phyloP scores from a whole-genome alignment of 75 land plant genomes.

The Selaginella moellendorffii region DNA sequence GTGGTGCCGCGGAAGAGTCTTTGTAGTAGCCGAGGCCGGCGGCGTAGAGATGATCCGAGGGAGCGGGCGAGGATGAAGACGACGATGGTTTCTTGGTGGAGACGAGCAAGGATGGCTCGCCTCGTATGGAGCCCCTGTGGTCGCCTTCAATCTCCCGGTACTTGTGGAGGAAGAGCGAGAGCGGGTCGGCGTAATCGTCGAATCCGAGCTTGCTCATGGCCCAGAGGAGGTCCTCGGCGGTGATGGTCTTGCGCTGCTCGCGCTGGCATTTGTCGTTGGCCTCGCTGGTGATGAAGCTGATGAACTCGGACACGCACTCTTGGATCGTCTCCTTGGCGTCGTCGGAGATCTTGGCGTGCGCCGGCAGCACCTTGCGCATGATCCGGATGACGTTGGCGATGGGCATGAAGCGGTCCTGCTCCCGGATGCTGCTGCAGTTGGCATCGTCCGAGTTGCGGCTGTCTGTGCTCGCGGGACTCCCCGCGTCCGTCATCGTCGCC shows the following conservation, averaged over 20 bases:
- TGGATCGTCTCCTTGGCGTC: constrained; percentile 10
- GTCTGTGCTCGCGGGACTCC: not conserved
- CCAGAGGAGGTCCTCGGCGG: constrained; percentile 61
- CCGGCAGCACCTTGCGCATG: not conserved
- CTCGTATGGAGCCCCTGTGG: constrained; percentile 6
- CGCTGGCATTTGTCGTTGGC: constrained; percentile 36
- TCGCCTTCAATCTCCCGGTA: constrained; percentile 40
- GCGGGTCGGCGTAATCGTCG: constrained; percentile 57
- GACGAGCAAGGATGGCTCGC: not conserved
- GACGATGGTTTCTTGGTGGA: not conserved
- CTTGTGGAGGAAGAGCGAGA: constrained; percentile 40
- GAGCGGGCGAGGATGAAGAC: too few species aligned
- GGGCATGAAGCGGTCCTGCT: constrained; percentile 1
- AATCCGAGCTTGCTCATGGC: constrained; percentile 77
- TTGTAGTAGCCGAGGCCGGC: not conserved
- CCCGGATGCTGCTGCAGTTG: not conserved
- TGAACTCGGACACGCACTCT: constrained; percentile 79
- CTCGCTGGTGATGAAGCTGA: constrained; percentile 71
- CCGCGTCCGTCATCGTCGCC: not conserved
- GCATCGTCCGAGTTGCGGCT: not conserved
- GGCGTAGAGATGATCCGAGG: not conserved
- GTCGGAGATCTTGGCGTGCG: not conserved
- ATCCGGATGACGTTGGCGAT: not conserved
- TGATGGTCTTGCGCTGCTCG: constrained; percentile 55
- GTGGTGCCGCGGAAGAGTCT: not conserved